Percentiles rank a stretch among this genome's conserved stretches.
Conservation (phyloP, 2,329 filamentous ascomycete genomes). For the Monilinia vaccinii-corymbosi region DNA sequence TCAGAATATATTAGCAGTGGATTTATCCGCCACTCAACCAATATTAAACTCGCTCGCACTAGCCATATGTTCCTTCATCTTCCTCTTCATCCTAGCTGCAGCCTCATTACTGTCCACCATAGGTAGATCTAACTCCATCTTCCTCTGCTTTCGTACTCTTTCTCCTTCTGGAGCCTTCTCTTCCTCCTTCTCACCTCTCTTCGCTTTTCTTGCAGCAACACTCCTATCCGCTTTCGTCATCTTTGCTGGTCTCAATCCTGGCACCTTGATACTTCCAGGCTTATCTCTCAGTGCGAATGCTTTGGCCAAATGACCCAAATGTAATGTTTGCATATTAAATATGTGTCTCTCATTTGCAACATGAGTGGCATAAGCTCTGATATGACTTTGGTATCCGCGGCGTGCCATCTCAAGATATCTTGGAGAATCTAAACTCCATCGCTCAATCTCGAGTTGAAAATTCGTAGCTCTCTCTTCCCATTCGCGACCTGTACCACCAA, state of each 20-base stretch:
- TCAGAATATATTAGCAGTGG: background rate
- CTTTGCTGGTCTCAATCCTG: conserved; percentile 35
- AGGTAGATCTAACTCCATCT: conserved; percentile 31
- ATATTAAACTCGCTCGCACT: conserved; percentile 60
- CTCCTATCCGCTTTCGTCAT: conserved; percentile 35
- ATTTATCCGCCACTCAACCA: conserved; percentile 35
- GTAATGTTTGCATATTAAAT: conserved; percentile 87
- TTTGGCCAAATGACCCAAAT: conserved; percentile 90
- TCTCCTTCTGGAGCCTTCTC: conserved; percentile 30
- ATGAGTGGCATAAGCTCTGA: conserved; percentile 92
- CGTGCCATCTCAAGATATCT: conserved; percentile 72
- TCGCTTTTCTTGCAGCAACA: conserved; percentile 30
- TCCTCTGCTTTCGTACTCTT: conserved; percentile 30
- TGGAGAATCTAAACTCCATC: conserved; percentile 54
- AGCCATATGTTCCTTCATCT: conserved; percentile 47
- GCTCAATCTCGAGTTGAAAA: conserved; percentile 56
- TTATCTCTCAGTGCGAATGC: conserved; percentile 84
- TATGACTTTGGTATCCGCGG: conserved; percentile 81
- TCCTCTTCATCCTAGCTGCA: conserved; percentile 56
- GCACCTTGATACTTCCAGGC: conserved; percentile 67
- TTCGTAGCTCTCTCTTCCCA: conserved; percentile 61
- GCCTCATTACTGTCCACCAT: conserved; percentile 45
- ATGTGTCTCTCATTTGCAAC: conserved; percentile 72
- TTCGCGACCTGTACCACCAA: conserved; percentile 41
- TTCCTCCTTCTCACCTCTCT: conserved; percentile 29